Evolutionary conservation across 805 yeast species (phyloP).

Genomic region (Candida anglica): DNA sequence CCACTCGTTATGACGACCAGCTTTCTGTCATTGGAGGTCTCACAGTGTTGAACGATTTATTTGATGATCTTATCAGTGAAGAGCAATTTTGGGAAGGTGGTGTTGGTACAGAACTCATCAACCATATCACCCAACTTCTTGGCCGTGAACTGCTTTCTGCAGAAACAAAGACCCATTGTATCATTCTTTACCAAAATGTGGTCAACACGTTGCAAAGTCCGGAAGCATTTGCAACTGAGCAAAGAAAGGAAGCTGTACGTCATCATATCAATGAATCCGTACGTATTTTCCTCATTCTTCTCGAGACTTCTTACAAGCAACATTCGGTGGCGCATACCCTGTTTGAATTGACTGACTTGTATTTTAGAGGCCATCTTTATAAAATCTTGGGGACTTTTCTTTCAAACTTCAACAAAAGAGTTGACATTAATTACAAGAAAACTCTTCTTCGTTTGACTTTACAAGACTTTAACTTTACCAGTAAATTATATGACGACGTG

Average conservation of each 20-base stretch:
- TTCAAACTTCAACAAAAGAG: conserved; percentile 23
- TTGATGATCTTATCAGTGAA: conserved; percentile 82
- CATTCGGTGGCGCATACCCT: conserved; percentile 3
- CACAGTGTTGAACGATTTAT: conserved; percentile 65
- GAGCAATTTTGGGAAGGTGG: conserved; percentile 81
- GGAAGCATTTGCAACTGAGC: conserved; percentile 36
- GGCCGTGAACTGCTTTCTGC: conserved; percentile 19
- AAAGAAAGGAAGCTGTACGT: conserved; percentile 34
- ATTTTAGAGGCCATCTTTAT: conserved; percentile 24
- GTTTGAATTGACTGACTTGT: conserved; percentile 15
- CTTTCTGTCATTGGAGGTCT: conserved; percentile 49
- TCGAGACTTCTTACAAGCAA: conserved; percentile 11
- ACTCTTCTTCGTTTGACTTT: conserved; percentile 11
- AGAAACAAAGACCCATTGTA: conserved; percentile 44
- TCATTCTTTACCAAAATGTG: conserved; percentile 51
- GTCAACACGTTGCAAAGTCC: conserved; percentile 50
- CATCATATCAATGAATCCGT: conserved; percentile 15
- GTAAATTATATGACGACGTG: conserved; percentile 10
- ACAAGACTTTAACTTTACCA: conserved; percentile 18
- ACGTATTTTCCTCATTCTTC: conserved; percentile 13
- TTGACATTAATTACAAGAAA: conserved; percentile 13
- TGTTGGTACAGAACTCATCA: conserved; percentile 52
- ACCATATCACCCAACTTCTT: conserved; percentile 45
- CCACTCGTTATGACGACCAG: conserved; percentile 25
- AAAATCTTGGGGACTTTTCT: conserved; percentile 18